Evolutionary conservation across 2,329 filamentous ascomycete species (phyloP).

Genomic region (Colletotrichum plurivorum): DNA sequence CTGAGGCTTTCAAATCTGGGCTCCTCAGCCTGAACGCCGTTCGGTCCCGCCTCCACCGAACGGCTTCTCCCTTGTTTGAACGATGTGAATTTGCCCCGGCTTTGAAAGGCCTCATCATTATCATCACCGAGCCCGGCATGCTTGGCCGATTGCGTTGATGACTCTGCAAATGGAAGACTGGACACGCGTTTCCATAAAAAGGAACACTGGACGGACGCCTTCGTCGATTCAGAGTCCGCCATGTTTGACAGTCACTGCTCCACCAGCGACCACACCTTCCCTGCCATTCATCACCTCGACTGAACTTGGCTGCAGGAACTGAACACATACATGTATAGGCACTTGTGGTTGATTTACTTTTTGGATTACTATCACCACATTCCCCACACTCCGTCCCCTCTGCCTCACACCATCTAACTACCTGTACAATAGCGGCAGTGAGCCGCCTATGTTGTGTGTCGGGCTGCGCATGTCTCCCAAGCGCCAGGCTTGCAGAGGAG

Average conservation of each 20-base stretch:
- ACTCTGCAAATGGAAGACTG: neutral
- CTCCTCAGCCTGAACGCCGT: too few species aligned
- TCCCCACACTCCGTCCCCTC: neutral
- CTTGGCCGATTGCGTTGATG: neutral
- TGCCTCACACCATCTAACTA: neutral
- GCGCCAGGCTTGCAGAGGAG: conserved; percentile 41
- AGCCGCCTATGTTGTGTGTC: neutral
- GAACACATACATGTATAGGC: too few species aligned
- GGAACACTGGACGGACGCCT: neutral
- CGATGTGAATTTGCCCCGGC: too few species aligned
- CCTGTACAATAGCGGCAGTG: conserved; percentile 20
- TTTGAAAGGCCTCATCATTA: conserved; percentile 23
- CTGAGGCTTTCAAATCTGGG: neutral
- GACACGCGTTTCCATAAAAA: conserved; percentile 6
- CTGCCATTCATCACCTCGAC: neutral
- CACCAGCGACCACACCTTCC: neutral
- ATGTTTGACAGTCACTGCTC: neutral
- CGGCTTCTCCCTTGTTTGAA: too few species aligned
- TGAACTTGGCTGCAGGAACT: neutral
- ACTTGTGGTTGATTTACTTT: conserved; percentile 1
- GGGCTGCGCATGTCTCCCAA: conserved; percentile 29
- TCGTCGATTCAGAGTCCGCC: neutral
- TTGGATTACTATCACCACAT: conserved; percentile 18
- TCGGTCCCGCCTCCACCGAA: neutral
- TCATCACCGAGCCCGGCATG: conserved; percentile 11